Evolutionary conservation across 208 protist genomes (phyloP).

Genomic region (Trypanosoma lewisi): DNA sequence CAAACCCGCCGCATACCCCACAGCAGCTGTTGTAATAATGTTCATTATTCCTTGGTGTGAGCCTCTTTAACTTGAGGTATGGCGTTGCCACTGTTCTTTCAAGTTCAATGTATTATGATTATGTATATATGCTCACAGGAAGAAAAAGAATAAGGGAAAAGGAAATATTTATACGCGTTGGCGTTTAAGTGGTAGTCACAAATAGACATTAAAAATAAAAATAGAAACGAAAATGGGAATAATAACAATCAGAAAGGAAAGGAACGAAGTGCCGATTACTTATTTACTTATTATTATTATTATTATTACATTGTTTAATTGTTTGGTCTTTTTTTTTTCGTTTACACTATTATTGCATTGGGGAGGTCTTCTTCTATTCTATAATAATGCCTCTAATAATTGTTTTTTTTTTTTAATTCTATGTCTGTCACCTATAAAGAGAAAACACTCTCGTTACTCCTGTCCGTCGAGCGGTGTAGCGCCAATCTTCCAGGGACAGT

Average conservation of each 20-base stretch:
- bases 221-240: too few relatives aligned
- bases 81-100: background rate
- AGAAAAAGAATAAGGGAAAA: background rate
- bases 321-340: background rate
- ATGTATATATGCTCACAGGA: background rate
- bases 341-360: background rate
- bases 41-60: conserved; percentile 27
- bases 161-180: too few relatives aligned
- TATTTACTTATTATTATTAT: too few relatives aligned
- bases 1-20: conserved; percentile 65
- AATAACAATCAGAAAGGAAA: too few relatives aligned
- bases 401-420: too few relatives aligned
- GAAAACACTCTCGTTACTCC: conserved; percentile 16
- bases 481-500: conserved; percentile 73
- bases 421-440: conserved; percentile 11
- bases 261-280: too few relatives aligned
- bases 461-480: conserved; percentile 28
- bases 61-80: background rate
- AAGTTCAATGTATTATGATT: too few relatives aligned
- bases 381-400: too few relatives aligned
- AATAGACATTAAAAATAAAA: background rate
- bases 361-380: conserved; percentile 9
- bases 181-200: too few relatives aligned
- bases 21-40: conserved; percentile 31
- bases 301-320: background rate